phyloP scores from a whole-genome alignment of 225 moss, liverwort and hornwort genomes.

The Marchantia polymorpha region DNA sequence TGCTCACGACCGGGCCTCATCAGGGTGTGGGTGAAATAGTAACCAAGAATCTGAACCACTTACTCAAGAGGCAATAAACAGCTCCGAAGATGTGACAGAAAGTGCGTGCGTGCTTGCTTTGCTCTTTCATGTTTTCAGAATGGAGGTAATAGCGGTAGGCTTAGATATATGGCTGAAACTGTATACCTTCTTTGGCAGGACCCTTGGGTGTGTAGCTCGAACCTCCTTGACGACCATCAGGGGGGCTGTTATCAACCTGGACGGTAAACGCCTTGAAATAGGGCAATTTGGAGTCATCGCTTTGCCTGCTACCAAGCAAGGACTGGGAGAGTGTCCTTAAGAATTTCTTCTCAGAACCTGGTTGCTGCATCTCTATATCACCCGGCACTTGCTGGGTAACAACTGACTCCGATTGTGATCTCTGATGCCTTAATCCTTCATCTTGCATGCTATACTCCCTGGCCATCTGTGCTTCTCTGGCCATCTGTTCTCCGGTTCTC shows the following conservation, averaged over 20 bases:
- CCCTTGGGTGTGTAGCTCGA: constrained; percentile 8
- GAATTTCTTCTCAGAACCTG: neutral
- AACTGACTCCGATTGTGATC: constrained; percentile 6
- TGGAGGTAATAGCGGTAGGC: neutral
- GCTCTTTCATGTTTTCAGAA: neutral
- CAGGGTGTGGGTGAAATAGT: neutral
- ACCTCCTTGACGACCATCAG: neutral
- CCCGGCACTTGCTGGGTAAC: neutral
- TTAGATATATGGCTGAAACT: neutral
- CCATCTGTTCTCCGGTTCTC: neutral
- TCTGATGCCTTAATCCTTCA: neutral
- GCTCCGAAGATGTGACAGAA: neutral
- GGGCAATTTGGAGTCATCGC: neutral
- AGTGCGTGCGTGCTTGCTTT: neutral
- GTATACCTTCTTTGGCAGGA: neutral
- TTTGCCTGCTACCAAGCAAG: no score
- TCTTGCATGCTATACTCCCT: no score
- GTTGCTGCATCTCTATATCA: neutral
- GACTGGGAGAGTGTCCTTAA: neutral
- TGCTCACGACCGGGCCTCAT: neutral
- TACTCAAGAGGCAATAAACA: neutral
- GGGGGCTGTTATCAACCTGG: neutral
- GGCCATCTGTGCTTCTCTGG: constrained; percentile 5
- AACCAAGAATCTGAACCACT: neutral
- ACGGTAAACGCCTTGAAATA: constrained; percentile 2